Conservation (phyloP, 495 filamentous ascomycete species). For the Aspergillus homomorphus region DNA sequence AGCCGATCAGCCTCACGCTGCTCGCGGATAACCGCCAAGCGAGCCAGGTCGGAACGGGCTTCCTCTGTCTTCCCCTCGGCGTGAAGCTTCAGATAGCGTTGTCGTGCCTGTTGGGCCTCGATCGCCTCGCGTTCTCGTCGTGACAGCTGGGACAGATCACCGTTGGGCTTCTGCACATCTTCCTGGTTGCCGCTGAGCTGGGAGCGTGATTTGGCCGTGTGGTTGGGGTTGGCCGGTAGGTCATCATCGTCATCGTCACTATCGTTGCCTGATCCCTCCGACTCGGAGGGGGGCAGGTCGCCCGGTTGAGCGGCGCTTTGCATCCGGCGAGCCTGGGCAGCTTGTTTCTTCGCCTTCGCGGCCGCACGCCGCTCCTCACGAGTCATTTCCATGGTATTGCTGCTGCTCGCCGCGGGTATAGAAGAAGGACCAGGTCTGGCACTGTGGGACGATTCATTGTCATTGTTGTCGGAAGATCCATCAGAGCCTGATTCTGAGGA, state of each 20-base stretch:
- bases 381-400: conserved; percentile 49
- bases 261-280: conserved; percentile 59
- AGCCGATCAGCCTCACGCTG: conserved; percentile 80
- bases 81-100: conserved; percentile 90
- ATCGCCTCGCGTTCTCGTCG: conserved; percentile 85
- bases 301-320: conserved; percentile 66
- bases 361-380: conserved; percentile 85
- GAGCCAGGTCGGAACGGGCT: conserved; percentile 85
- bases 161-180: conserved; percentile 24
- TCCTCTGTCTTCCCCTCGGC: conserved; percentile 96
- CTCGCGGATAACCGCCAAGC: conserved; percentile 75
- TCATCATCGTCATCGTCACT: conserved; percentile 56
- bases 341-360: conserved; percentile 89
- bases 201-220: conserved; percentile 66
- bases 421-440: background rate
- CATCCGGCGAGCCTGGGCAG: conserved; percentile 71
- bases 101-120: conserved; percentile 82
- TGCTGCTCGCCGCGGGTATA: background rate
- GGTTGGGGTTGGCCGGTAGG: conserved; percentile 87
- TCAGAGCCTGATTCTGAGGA: conserved; percentile 37
- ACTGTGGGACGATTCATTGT: conserved; percentile 28
- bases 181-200: conserved; percentile 53
- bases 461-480: conserved; percentile 37
- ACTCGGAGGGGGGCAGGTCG: conserved; percentile 73
- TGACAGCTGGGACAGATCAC: conserved; percentile 55